Percentiles rank a stretch among this genome's conserved stretches.
These are phyloP conservation scores for Ustilago cynodontis DNA, from an alignment of 1,284 basidiomycete genomes.

Conservation along the genomic window DNA sequence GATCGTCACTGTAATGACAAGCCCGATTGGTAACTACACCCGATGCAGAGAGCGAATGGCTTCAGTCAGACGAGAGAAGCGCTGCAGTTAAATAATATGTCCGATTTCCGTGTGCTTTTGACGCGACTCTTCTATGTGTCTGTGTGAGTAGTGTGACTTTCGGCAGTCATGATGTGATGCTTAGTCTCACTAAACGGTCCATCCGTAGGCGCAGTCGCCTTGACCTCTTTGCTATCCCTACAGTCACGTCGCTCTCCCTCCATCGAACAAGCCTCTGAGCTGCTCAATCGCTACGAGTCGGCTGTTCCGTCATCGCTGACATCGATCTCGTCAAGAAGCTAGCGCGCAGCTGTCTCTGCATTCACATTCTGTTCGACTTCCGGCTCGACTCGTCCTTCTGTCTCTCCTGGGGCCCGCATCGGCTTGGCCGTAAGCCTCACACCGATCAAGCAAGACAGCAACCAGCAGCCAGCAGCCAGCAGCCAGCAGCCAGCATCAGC, in stretches of 20 bases:
- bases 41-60: constrained; percentile 1
- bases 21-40: constrained; percentile 5
- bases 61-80: background rate
- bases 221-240: constrained; percentile 1
- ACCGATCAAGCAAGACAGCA: background rate
- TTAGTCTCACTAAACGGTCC: background rate
- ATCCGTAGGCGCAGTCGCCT: background rate
- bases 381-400: background rate
- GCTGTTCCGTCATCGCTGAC: background rate
- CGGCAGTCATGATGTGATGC: background rate
- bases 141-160: constrained; percentile 18
- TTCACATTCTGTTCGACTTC: background rate
- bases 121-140: constrained; percentile 2
- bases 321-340: constrained; percentile 2
- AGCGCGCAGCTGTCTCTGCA: constrained; percentile 4
- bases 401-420: background rate
- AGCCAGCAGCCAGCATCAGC: background rate
- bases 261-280: background rate
- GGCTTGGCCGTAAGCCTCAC: background rate
- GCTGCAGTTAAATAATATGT: background rate
- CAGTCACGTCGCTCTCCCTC: background rate
- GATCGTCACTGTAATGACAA: background rate
- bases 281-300: background rate
- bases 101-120: constrained; percentile 13
- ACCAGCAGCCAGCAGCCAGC: too few relatives aligned